Evolutionary conservation across 2,329 filamentous ascomycete genomes (phyloP).

Genomic region (Alternaria sp.): DNA sequence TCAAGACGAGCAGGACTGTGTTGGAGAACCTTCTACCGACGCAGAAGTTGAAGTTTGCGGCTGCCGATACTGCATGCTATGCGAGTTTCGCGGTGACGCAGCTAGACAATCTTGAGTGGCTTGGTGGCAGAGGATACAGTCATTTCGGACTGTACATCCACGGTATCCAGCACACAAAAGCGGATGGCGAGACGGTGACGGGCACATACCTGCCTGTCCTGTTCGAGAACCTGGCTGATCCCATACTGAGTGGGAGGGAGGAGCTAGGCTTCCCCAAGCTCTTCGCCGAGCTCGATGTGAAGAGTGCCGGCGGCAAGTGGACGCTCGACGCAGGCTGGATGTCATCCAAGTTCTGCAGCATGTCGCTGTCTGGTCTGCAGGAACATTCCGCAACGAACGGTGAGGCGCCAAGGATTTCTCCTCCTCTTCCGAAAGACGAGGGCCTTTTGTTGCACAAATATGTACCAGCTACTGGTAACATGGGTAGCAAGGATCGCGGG

Average conservation of each 20-base stretch:
- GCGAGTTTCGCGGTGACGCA: constrained; percentile 50
- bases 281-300: constrained; percentile 58
- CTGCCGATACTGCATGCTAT: constrained; percentile 46
- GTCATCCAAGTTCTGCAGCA: constrained; percentile 40
- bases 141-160: constrained; percentile 68
- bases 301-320: constrained; percentile 46
- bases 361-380: constrained; percentile 35
- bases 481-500: constrained; percentile 50
- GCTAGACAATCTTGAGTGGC: constrained; percentile 62
- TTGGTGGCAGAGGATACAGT: constrained; percentile 65
- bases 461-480: constrained; percentile 59
- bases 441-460: constrained; percentile 64
- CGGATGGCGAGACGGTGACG: constrained; percentile 54
- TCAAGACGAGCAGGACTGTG: constrained; percentile 50
- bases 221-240: constrained; percentile 65
- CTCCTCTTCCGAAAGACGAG: constrained; percentile 44
- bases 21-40: constrained; percentile 51
- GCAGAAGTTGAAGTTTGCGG: constrained; percentile 44
- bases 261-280: constrained; percentile 69
- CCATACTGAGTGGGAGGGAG: constrained; percentile 65
- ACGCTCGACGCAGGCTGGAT: constrained; percentile 50
- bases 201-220: constrained; percentile 65
- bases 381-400: constrained; percentile 16
- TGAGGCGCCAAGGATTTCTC: neutral
- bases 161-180: constrained; percentile 63